Conservation (phyloP, 768 basidiomycete genomes). For the Russula lepida region DNA sequence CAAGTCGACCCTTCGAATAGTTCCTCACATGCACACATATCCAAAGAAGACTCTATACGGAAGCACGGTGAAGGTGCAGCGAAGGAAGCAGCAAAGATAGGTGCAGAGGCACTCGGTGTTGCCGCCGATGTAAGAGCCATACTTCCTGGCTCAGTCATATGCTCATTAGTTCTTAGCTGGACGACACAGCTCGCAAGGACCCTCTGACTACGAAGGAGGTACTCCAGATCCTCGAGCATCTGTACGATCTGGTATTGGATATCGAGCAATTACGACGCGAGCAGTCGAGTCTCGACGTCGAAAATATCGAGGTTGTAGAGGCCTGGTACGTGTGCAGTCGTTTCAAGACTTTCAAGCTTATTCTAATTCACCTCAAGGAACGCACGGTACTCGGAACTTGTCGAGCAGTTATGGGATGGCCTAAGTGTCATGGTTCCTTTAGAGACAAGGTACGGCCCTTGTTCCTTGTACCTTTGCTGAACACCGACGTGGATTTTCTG, state of each 20-base stretch:
- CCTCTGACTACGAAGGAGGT: slow-evolving; percentile 75
- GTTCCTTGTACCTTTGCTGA: no score
- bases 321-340: slow-evolving; percentile 18
- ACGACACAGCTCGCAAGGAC: slow-evolving; percentile 54
- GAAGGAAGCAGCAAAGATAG: slow-evolving; percentile 66
- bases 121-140: slow-evolving; percentile 41
- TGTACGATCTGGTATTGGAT: slow-evolving; percentile 79
- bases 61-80: slow-evolving; percentile 48
- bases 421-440: slow-evolving; percentile 85
- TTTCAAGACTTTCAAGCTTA: neutral
- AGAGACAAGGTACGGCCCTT: slow-evolving; percentile 69
- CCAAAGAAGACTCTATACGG: slow-evolving; percentile 42
- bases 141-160: neutral
- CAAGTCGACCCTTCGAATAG: slow-evolving; percentile 63
- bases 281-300: slow-evolving; percentile 59
- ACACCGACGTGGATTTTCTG: neutral
- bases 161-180: slow-evolving; percentile 35
- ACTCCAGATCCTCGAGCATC: slow-evolving; percentile 66
- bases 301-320: slow-evolving; percentile 40
- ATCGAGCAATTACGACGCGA: slow-evolving; percentile 81
- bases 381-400: slow-evolving; percentile 43
- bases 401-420: slow-evolving; percentile 71
- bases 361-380: slow-evolving; percentile 37
- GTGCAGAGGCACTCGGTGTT: slow-evolving; percentile 60
- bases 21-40: slow-evolving; percentile 41